Evolutionary conservation across 345 rosid species (phyloP), one percentile per base, ranked within the genome.

Genomic region (Corchorus capsularis): DNA sequence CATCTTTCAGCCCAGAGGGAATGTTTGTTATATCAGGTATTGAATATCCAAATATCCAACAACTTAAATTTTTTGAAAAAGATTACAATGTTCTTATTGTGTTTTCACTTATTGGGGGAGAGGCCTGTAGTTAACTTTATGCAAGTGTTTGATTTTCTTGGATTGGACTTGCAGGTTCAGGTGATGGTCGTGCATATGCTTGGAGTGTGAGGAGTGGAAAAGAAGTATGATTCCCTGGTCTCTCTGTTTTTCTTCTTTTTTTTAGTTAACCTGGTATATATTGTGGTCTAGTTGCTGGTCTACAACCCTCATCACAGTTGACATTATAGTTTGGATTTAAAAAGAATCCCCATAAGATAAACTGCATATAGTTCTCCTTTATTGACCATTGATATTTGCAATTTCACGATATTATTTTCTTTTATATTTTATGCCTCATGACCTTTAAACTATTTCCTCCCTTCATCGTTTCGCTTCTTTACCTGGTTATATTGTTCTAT

Each of bases 1-100:
- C 99, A 77, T 88, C 98, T 75, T 96, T 96, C 83, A 93, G 97
- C 81, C 99, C 99, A 4, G 97, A 96, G 67, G 99, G 98, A 78
- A 89, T 84, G 91, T 93, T 86, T 87, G 97, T 96, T 65, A 80
- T 92, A 71, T 87, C 97, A 87, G 98, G 99, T 93, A 87, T 20
- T 7, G 41, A 59, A 20, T 52, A 72, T 75, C 71, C 35, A 49
- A 55, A 43, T 14, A 17, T 17, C 15, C 46, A 1, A 35, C 73
- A 53, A 5, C 34, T 55, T 57, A 3, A 71, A 39, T 79, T 19
- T 50, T 61, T 22, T 37, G 32, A 41, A 20, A n/a, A 59, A 13
- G 55, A 61, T 17, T 71, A 63, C 11, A 32, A 37, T 11, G 50
- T 57, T 73, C 47, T 60, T 39, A 5, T 78, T 56, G 47, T 46